A percentile compares a stretch with the other conserved stretches of the same genome.
These are phyloP conservation scores for Epichloe coenophiala DNA, from an alignment of 2,329 filamentous ascomycete species.

Conservation along the genomic window DNA sequence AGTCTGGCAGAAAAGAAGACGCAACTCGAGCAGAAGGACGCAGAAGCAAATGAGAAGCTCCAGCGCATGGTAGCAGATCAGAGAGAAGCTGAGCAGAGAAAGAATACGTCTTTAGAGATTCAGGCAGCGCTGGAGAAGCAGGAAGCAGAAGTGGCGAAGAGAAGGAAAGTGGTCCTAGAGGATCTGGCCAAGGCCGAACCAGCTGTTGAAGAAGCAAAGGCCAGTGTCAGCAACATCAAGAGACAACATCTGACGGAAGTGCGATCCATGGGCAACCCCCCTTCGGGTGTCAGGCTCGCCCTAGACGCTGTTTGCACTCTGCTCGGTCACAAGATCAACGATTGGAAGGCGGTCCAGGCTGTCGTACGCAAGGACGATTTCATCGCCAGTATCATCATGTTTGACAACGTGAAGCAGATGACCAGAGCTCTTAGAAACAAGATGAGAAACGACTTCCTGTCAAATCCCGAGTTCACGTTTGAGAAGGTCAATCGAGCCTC, in stretches of 20 bases:
- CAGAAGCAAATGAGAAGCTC: constrained; percentile 92
- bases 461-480: constrained; percentile 89
- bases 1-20: constrained; percentile 91
- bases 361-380: constrained; percentile 91
- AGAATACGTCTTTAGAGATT: constrained; percentile 76
- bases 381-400: constrained; percentile 94
- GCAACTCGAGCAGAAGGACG: constrained; percentile 85
- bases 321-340: constrained; percentile 75
- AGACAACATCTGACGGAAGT: constrained; percentile 94
- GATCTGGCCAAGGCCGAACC: constrained; percentile 88
- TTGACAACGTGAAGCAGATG: constrained; percentile 93
- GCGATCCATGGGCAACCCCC: constrained; percentile 88
- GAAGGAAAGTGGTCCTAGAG: constrained; percentile 70
- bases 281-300: constrained; percentile 77
- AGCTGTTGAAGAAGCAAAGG: constrained; percentile 82
- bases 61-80: constrained; percentile 96
- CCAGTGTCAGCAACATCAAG: constrained; percentile 98
- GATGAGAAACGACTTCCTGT: constrained; percentile 87
- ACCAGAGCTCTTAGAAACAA: constrained; percentile 66
- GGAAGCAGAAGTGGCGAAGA: constrained; percentile 71
- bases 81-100: constrained; percentile 82
- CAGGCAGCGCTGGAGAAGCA: constrained; percentile 79
- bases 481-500: constrained; percentile 93
- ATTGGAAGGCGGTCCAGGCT: constrained; percentile 83
- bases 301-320: constrained; percentile 94